phyloP scores from a whole-genome alignment of 2,329 filamentous ascomycete genomes.

The Alternaria arbusti region DNA sequence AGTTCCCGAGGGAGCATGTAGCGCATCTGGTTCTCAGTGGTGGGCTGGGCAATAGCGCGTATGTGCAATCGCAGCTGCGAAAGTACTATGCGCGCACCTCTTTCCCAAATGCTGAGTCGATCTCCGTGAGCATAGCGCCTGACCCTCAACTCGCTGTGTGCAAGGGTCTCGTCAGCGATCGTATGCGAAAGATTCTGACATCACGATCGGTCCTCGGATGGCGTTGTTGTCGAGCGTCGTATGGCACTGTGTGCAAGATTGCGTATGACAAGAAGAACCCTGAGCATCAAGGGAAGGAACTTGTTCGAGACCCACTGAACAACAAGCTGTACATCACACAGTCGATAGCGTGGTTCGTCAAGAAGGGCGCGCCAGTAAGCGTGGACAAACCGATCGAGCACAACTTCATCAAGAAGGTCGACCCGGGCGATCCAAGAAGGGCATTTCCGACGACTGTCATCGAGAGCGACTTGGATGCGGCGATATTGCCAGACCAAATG shows the following conservation, averaged over 20 bases:
- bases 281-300: slow-evolving; percentile 32
- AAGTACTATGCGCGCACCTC: slow-evolving; percentile 39
- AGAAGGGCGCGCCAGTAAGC: slow-evolving; percentile 41
- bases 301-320: slow-evolving; percentile 39
- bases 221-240: slow-evolving; percentile 47
- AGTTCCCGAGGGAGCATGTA: slow-evolving; percentile 37
- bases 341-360: slow-evolving; percentile 49
- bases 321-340: slow-evolving; percentile 46
- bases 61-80: slow-evolving; percentile 48
- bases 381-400: slow-evolving; percentile 43
- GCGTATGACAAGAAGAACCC: slow-evolving; percentile 45
- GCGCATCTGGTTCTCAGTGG: slow-evolving; percentile 52
- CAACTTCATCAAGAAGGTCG: slow-evolving; percentile 41
- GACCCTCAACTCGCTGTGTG: slow-evolving; percentile 64
- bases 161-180: slow-evolving; percentile 60
- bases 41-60: slow-evolving; percentile 52
- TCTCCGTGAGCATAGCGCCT: slow-evolving; percentile 46
- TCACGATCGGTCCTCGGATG: slow-evolving; percentile 53
- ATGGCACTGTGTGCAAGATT: slow-evolving; percentile 49
- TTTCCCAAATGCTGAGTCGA: slow-evolving; percentile 30
- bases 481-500: slow-evolving; percentile 37
- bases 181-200: slow-evolving; percentile 56
- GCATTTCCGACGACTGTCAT: slow-evolving; percentile 44
- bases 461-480: slow-evolving; percentile 32
- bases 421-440: slow-evolving; percentile 39